Conservation (phyloP, 1,139 yeast genomes). For the Debaryomycetaceae sp. region DNA sequence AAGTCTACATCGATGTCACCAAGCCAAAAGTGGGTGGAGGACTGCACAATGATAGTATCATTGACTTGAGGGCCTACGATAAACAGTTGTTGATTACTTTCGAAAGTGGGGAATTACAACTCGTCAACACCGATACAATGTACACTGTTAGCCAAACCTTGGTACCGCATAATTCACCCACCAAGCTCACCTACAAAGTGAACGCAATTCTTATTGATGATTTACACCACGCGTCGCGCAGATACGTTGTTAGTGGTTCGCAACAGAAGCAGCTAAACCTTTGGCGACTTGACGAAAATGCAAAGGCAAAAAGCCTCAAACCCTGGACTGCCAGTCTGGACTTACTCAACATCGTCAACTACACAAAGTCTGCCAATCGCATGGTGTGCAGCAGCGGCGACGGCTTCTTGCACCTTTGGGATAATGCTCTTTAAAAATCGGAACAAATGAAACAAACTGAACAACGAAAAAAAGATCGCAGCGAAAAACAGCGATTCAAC, state of each 20-base stretch:
- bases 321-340: constrained; percentile 4
- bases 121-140: background rate
- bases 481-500: background rate
- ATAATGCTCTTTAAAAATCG: constrained; percentile 13
- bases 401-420: constrained; percentile 22
- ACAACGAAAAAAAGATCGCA: background rate
- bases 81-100: constrained; percentile 1
- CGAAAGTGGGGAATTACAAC: constrained; percentile 5
- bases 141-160: background rate
- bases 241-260: constrained; percentile 14
- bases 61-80: constrained; percentile 1
- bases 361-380: constrained; percentile 13
- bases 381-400: constrained; percentile 18
- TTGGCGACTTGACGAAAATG: constrained; percentile 7
- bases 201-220: constrained; percentile 11
- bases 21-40: background rate
- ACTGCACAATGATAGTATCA: background rate
- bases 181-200: constrained; percentile 9
- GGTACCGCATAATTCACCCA: too few species aligned
- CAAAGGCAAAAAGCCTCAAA: background rate
- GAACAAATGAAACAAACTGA: constrained; percentile 1
- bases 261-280: constrained; percentile 12
- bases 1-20: constrained; percentile 9
- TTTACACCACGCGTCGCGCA: constrained; percentile 7
- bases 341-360: constrained; percentile 13